These are phyloP conservation scores for Thalassiosira delicatula DNA, from an alignment of 352 stramenopile species.

Conservation along the genomic window DNA sequence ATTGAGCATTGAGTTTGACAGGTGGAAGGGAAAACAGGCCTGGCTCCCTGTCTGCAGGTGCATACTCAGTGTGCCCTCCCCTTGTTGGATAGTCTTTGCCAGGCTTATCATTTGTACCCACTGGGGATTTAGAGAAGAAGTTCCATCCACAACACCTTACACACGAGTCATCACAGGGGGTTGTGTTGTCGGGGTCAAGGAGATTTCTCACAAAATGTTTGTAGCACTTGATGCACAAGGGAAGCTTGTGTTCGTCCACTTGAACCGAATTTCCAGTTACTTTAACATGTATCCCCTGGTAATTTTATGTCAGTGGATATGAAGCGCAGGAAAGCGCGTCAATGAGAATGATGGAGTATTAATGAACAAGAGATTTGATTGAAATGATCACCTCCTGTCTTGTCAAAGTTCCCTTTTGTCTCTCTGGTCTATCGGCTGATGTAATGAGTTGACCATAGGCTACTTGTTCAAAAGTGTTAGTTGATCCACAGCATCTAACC, in stretches of 20 bases:
- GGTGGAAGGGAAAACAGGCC: background rate
- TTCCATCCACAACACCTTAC: no score
- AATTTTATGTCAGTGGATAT: no score
- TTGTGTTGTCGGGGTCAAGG: background rate
- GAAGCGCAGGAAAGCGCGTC: no score
- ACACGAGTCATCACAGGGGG: no score
- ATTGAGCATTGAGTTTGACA: background rate
- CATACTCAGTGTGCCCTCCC: background rate
- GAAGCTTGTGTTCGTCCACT: background rate
- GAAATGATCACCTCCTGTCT: conserved; percentile 10
- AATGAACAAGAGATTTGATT: background rate
- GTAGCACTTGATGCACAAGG: background rate
- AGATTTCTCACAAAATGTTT: background rate
- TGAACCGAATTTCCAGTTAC: background rate
- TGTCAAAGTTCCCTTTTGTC: background rate
- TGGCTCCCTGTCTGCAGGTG: background rate
- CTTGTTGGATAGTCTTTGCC: background rate
- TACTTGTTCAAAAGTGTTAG: background rate
- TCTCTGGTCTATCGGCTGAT: background rate
- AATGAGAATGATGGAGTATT: background rate
- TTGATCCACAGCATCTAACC: background rate
- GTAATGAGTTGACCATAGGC: background rate
- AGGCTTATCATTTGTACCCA: background rate
- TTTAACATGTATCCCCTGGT: conserved; percentile 4
- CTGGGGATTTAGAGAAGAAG: no score